Percentiles rank a stretch among this genome's conserved stretches.
Evolutionary conservation across 108 stramenopile genomes (phyloP).

Genomic region (Cyclotella cryptica): DNA sequence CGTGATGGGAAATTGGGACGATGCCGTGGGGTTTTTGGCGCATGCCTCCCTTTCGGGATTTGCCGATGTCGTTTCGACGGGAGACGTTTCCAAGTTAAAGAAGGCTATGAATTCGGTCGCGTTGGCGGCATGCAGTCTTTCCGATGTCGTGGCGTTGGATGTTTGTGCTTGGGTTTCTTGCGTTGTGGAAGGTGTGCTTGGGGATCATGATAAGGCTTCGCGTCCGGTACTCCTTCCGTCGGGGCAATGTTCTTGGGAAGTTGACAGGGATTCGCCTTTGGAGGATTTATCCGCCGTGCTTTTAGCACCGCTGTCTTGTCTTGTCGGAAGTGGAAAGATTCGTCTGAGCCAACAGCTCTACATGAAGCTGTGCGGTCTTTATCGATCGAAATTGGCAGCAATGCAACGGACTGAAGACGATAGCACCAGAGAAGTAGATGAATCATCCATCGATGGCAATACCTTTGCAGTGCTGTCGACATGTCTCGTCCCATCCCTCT

Average conservation of each 20-base stretch:
- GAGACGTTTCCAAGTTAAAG: slow-evolving; percentile 15
- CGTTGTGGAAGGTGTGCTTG: slow-evolving; percentile 10
- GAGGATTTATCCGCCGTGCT: slow-evolving; percentile 37
- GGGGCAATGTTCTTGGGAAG: background rate
- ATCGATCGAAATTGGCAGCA: slow-evolving; percentile 9
- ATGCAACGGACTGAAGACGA: background rate
- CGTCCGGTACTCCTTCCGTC: background rate
- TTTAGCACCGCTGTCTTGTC: slow-evolving; percentile 29
- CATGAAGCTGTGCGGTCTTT: slow-evolving; percentile 67
- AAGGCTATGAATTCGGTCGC: slow-evolving; percentile 31
- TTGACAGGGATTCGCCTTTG: slow-evolving; percentile 24
- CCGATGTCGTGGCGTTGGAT: slow-evolving; percentile 40
- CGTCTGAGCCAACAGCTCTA: slow-evolving; percentile 60
- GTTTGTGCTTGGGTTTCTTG: slow-evolving; percentile 37
- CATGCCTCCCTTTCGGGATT: slow-evolving; percentile 31
- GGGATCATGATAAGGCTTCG: background rate
- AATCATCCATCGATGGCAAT: slow-evolving; percentile 38
- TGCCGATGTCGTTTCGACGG: slow-evolving; percentile 2
- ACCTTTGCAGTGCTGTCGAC: slow-evolving; percentile 51
- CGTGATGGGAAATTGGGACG: slow-evolving; percentile 35
- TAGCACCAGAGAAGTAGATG: slow-evolving; percentile 20
- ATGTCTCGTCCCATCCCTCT: slow-evolving; percentile 73
- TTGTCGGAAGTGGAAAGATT: slow-evolving; percentile 65
- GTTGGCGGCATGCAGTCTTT: slow-evolving; percentile 42
- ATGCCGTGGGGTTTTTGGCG: slow-evolving; percentile 35